Conservation (phyloP, 2,329 filamentous ascomycete genomes). For the Fusarium nurragi region DNA sequence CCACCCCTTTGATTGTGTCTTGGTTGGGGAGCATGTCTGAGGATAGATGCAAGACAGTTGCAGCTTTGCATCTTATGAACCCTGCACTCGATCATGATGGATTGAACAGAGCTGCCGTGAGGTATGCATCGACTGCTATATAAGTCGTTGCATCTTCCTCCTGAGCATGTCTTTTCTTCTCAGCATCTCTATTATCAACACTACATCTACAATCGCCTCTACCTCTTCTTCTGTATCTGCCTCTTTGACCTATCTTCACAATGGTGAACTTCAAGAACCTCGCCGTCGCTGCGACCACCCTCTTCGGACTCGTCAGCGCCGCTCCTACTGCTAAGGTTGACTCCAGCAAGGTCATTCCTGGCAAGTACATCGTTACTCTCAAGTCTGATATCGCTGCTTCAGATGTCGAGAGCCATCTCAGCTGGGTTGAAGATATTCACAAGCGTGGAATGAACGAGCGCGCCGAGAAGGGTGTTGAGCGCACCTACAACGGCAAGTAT, state of each 20-base stretch:
- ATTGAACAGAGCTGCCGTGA: background rate
- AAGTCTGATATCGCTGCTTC: slow-evolving; percentile 59
- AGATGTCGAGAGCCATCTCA: slow-evolving; percentile 59
- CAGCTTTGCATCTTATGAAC: background rate
- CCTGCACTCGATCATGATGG: slow-evolving; percentile 1
- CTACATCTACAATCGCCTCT: slow-evolving; percentile 9
- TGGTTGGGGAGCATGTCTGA: background rate
- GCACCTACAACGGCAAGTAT: slow-evolving; percentile 44
- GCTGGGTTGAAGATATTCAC: slow-evolving; percentile 61
- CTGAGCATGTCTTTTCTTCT: slow-evolving; percentile 1
- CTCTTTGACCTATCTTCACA: slow-evolving; percentile 18
- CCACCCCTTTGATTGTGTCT: slow-evolving; percentile 20
- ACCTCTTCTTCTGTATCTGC: background rate
- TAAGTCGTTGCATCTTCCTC: slow-evolving; percentile 26
- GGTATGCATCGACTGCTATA: slow-evolving; percentile 23
- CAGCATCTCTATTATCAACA: slow-evolving; percentile 23
- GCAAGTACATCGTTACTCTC: slow-evolving; percentile 70
- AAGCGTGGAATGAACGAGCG: slow-evolving; percentile 63
- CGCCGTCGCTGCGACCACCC: slow-evolving; percentile 38
- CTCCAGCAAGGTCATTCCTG: slow-evolving; percentile 45
- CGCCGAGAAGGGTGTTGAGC: slow-evolving; percentile 50
- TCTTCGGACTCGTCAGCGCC: slow-evolving; percentile 37
- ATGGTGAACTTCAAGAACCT: slow-evolving; percentile 48
- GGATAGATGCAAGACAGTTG: slow-evolving; percentile 7
- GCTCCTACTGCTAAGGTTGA: slow-evolving; percentile 37